These are phyloP conservation scores for Saprolegnia diclina DNA, from an alignment of 352 stramenopile species.

Conservation along the genomic window DNA sequence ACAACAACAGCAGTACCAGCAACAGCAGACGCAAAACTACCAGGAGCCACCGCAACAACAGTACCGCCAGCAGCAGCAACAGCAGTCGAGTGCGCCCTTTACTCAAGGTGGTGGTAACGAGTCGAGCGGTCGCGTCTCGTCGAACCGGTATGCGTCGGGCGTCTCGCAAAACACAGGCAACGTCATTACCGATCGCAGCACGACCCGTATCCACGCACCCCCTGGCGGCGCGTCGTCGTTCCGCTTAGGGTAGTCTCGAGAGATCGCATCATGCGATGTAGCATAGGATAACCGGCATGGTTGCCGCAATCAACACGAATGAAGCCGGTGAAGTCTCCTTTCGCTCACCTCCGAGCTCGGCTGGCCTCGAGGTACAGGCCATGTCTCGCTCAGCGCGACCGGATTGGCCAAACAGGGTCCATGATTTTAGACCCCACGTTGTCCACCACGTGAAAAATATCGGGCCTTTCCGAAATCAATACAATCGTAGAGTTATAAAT, in stretches of 20 bases:
- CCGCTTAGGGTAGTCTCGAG: conserved; percentile 46
- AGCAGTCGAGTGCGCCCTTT: conserved; percentile 9
- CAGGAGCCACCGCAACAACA: conserved; percentile 28
- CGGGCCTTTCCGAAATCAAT: too few species aligned
- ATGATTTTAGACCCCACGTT: too few species aligned
- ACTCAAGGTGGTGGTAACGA: conserved; percentile 4
- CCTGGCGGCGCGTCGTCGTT: conserved; percentile 80
- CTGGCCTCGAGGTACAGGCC: too few species aligned
- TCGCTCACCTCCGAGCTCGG: too few species aligned
- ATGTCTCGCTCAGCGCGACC: too few species aligned
- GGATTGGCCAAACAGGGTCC: too few species aligned
- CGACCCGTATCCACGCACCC: conserved; percentile 84
- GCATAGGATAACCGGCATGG: too few species aligned
- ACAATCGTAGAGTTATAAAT: too few species aligned
- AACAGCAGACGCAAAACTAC: conserved; percentile 17
- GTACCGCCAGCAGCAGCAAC: conserved; percentile 33
- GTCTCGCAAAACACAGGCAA: conserved; percentile 87
- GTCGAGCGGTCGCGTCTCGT: conserved; percentile 38
- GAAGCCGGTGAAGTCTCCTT: too few species aligned
- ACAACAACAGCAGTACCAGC: conserved; percentile 11
- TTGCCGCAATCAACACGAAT: too few species aligned
- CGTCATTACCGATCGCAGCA: conserved; percentile 84
- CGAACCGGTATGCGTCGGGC: conserved; percentile 78
- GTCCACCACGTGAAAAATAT: too few species aligned
- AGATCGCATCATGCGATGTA: too few species aligned